Conservation (phyloP, 176 grass and related monocot genomes). For the Hordeum marinum region DNA sequence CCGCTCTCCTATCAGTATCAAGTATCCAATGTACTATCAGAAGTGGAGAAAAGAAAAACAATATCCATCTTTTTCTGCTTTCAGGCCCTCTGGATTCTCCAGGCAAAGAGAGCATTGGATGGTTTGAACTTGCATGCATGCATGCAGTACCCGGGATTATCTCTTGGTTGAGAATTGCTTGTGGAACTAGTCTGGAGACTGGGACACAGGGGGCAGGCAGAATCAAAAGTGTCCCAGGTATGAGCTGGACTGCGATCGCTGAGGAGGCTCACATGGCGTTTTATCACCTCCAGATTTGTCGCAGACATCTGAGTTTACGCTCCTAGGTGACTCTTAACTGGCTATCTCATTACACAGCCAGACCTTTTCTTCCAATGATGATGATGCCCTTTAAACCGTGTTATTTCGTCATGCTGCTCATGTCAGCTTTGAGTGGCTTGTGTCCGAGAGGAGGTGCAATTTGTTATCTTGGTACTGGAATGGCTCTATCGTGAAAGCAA, state of each 20-base stretch:
- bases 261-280: slow-evolving; percentile 45
- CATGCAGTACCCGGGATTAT: background rate
- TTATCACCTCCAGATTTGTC: slow-evolving; percentile 17
- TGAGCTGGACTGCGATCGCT: slow-evolving; percentile 39
- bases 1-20: slow-evolving; percentile 1
- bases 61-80: background rate
- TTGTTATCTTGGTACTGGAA: background rate
- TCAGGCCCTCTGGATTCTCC: slow-evolving; percentile 22
- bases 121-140: slow-evolving; percentile 17
- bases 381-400: background rate
- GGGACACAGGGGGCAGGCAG: slow-evolving; percentile 14
- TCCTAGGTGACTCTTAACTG: slow-evolving; percentile 14
- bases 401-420: background rate
- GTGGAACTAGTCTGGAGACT: background rate
- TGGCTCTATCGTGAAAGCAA: slow-evolving; percentile 23
- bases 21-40: background rate
- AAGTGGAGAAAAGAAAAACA: slow-evolving; percentile 8
- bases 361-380: background rate
- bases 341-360: slow-evolving; percentile 1
- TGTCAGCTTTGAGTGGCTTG: background rate
- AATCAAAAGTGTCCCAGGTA: slow-evolving; percentile 20
- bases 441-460: background rate
- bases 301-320: slow-evolving; percentile 27
- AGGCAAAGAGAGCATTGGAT: slow-evolving; percentile 22
- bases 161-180: slow-evolving; percentile 22